Evolutionary conservation across 2,329 filamentous ascomycete genomes (phyloP).

Genomic region (Cordyceps javanica): DNA sequence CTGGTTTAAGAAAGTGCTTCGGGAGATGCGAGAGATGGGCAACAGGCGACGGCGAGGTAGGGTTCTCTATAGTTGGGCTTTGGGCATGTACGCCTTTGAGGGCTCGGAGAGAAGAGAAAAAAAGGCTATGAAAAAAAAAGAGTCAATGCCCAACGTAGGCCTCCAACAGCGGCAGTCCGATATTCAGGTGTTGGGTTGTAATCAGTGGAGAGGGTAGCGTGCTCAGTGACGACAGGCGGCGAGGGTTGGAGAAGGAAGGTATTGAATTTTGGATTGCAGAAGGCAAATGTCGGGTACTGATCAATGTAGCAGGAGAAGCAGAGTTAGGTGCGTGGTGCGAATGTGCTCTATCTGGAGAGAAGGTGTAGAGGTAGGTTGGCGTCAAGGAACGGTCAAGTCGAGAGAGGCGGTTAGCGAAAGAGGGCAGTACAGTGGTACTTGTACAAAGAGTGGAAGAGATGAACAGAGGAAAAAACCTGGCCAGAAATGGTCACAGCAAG

Average conservation of each 20-base stretch:
- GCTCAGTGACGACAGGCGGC: neutral
- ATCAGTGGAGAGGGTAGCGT: neutral
- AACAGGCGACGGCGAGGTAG: neutral
- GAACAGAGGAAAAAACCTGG: conserved; percentile 2
- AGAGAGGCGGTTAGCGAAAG: conserved; percentile 1
- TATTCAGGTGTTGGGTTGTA: conserved; percentile 7
- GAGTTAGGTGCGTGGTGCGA: neutral
- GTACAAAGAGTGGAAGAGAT: conserved; percentile 9
- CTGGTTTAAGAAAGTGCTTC: neutral
- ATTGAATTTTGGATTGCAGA: neutral
- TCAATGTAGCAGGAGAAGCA: neutral
- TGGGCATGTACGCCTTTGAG: neutral
- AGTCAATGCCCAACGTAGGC: conserved; percentile 10
- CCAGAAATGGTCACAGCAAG: conserved; percentile 17
- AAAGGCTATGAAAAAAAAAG: neutral
- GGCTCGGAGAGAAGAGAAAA: neutral
- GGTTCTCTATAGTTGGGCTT: conserved; percentile 1
- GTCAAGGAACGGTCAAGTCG: conserved; percentile 8
- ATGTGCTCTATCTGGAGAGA: conserved; percentile 1
- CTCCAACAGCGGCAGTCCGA: neutral
- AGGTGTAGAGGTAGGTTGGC: neutral
- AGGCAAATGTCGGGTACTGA: neutral
- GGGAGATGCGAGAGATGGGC: neutral
- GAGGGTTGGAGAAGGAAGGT: neutral
- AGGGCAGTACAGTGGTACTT: conserved; percentile 12